A percentile compares a stretch with the other conserved stretches of the same genome.
These are phyloP conservation scores for Aspergillus ochraceus DNA, from an alignment of 2,329 filamentous ascomycete species.

Conservation along the genomic window DNA sequence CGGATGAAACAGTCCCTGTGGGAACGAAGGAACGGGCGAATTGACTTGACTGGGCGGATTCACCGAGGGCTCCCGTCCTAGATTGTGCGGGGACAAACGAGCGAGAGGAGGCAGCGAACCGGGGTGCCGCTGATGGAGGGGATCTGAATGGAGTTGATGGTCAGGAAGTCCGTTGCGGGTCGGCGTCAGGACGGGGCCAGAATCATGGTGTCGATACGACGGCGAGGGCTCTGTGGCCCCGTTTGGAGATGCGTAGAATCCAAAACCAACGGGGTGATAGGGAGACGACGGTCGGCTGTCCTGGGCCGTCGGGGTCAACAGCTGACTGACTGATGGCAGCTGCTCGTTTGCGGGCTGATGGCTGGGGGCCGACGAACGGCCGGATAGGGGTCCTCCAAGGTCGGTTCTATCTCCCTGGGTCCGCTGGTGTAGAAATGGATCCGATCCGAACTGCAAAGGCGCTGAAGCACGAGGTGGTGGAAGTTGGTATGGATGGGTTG, in stretches of 20 bases:
- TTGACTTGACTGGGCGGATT: conserved; percentile 21
- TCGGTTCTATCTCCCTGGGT: conserved; percentile 26
- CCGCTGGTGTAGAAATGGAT: conserved; percentile 30
- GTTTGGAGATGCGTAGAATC: conserved; percentile 14
- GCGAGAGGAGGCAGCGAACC: conserved; percentile 32
- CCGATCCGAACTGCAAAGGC: conserved; percentile 37
- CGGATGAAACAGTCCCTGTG: conserved; percentile 19
- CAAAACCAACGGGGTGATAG: conserved; percentile 25
- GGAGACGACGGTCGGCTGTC: conserved; percentile 30
- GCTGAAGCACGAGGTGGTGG: conserved; percentile 38
- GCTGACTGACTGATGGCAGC: conserved; percentile 42
- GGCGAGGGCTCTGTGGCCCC: conserved; percentile 20
- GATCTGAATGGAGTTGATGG: conserved; percentile 19
- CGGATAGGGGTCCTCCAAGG: conserved; percentile 12
- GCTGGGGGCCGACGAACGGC: conserved; percentile 12
- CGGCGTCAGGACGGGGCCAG: conserved; percentile 8
- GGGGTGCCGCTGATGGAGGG: conserved; percentile 19
- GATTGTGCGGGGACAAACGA: conserved; percentile 28
- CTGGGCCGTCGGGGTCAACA: conserved; percentile 35
- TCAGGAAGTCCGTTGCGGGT: conserved; percentile 19
- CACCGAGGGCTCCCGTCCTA: conserved; percentile 19
- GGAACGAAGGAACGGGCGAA: conserved; percentile 18
- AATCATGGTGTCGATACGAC: conserved; percentile 23
- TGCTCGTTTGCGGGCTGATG: conserved; percentile 27
- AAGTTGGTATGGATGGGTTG: conserved; percentile 40